Evolutionary conservation across 192 early-diverging fungal species (phyloP).

Genomic region (Pilaira anomala): DNA sequence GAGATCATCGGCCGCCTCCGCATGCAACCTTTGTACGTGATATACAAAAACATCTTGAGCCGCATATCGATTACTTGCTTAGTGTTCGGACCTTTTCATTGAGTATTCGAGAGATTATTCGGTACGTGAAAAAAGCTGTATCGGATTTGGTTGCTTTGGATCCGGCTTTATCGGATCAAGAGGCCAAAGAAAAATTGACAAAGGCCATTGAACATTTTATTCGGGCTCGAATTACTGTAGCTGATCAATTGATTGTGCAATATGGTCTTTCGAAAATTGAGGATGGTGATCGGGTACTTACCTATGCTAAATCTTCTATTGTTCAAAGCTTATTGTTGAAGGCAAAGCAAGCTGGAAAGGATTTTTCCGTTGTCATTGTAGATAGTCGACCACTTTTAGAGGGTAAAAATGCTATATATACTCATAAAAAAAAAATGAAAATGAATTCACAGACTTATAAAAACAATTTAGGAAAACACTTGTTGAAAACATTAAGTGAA

Average conservation of each 20-base stretch:
- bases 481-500: constrained; percentile 53
- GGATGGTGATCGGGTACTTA: constrained; percentile 84
- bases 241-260: constrained; percentile 75
- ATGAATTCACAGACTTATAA: too few relatives aligned
- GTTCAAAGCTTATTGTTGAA: constrained; percentile 76
- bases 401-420: constrained; percentile 45
- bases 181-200: constrained; percentile 69
- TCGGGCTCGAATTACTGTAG: constrained; percentile 82
- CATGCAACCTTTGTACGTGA: constrained; percentile 75
- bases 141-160: constrained; percentile 72
- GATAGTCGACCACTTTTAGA: constrained; percentile 88
- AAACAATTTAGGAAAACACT: constrained; percentile 54
- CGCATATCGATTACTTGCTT: constrained; percentile 88
- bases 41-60: constrained; percentile 77
- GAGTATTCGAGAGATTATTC: constrained; percentile 91
- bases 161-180: constrained; percentile 78
- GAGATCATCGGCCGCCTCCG: constrained; percentile 86
- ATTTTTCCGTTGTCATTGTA: constrained; percentile 90
- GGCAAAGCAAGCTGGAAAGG: constrained; percentile 67
- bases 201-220: constrained; percentile 86
- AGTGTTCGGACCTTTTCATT: constrained; percentile 84
- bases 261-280: constrained; percentile 86
- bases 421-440: too few relatives aligned
- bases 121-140: constrained; percentile 86
- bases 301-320: constrained; percentile 88